Evolutionary conservation across 1,139 yeast species (phyloP).

Genomic region (Kurtzmaniella quercitrusa): DNA sequence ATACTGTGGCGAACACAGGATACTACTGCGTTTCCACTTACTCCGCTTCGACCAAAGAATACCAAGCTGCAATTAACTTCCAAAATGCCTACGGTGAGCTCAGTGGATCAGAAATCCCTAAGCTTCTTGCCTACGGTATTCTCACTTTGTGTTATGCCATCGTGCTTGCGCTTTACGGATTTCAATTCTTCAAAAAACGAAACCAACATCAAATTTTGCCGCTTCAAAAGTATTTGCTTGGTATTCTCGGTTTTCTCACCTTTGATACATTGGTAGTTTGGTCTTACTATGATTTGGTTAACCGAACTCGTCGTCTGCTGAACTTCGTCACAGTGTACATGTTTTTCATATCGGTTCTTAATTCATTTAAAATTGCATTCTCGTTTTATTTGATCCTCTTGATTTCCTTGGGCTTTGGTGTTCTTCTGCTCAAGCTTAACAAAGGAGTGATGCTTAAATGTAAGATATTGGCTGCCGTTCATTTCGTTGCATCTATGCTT

Average conservation of each 20-base stretch:
- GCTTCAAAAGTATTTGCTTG: slow-evolving; percentile 84
- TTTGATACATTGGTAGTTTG: slow-evolving; percentile 84
- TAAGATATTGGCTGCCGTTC: slow-evolving; percentile 69
- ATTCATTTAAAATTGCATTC: slow-evolving; percentile 79
- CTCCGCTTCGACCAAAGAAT: slow-evolving; percentile 40
- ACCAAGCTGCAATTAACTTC: slow-evolving; percentile 66
- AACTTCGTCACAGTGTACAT: slow-evolving; percentile 70
- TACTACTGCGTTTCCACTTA: slow-evolving; percentile 86
- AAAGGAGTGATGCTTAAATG: slow-evolving; percentile 74
- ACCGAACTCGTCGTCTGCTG: slow-evolving; percentile 51
- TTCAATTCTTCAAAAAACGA: slow-evolving; percentile 82
- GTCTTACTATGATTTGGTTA: slow-evolving; percentile 86
- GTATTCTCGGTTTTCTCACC: slow-evolving; percentile 78
- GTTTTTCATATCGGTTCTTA: slow-evolving; percentile 72
- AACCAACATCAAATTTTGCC: slow-evolving; percentile 75
- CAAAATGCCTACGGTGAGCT: slow-evolving; percentile 90
- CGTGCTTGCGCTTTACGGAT: slow-evolving; percentile 75
- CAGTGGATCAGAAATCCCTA: slow-evolving; percentile 88
- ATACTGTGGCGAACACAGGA: slow-evolving; percentile 71
- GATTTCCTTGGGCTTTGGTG: slow-evolving; percentile 91
- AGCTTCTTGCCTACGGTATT: slow-evolving; percentile 83
- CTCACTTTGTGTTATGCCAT: slow-evolving; percentile 81
- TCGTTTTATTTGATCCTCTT: slow-evolving; percentile 83
- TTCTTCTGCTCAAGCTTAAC: slow-evolving; percentile 81
- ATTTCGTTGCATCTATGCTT: slow-evolving; percentile 63